A percentile compares a stretch with the other conserved stretches of the same genome.
phyloP scores from a whole-genome alignment of 495 filamentous ascomycete species.

The Penicillium silybi region DNA sequence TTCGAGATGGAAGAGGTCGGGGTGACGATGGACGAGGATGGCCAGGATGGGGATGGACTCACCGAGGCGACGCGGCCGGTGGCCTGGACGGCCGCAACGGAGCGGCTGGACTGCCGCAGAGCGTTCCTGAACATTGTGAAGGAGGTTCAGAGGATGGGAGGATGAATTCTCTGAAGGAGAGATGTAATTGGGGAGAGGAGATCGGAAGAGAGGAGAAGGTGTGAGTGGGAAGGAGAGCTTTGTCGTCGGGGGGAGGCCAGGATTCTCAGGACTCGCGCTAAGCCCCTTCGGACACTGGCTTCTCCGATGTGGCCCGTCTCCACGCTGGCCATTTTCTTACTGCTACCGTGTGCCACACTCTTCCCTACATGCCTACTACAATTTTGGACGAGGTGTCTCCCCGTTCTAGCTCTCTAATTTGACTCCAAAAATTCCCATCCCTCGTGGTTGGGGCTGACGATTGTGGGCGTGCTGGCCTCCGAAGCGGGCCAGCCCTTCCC shows the following conservation, averaged over 20 bases:
- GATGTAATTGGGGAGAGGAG: constrained; percentile 48
- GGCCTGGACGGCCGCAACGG: constrained; percentile 88
- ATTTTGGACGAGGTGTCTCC: neutral
- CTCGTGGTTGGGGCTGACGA: neutral
- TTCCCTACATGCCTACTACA: neutral
- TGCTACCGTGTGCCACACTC: neutral
- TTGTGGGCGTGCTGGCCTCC: constrained; percentile 4
- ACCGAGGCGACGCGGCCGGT: constrained; percentile 85
- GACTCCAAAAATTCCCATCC: constrained; percentile 11
- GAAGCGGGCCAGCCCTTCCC: constrained; percentile 34
- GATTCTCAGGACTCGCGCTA: constrained; percentile 47
- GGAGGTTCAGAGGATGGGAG: constrained; percentile 49
- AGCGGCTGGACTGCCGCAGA: constrained; percentile 90
- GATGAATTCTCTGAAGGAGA: constrained; percentile 48
- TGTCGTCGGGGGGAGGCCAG: constrained; percentile 48
- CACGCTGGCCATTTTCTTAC: constrained; percentile 13
- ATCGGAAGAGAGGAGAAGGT: constrained; percentile 42
- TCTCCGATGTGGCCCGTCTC: constrained; percentile 46
- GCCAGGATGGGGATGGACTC: constrained; percentile 54
- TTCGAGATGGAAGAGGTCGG: constrained; percentile 35
- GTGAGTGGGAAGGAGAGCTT: constrained; percentile 53
- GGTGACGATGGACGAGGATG: constrained; percentile 32
- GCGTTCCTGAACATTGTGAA: constrained; percentile 94
- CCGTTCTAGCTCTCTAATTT: constrained; percentile 3
- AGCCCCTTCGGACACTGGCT: constrained; percentile 40